Evolutionary conservation across 2,329 filamentous ascomycete genomes (phyloP), one percentile per base, ranked within the genome.

Genomic region (Diaporthe sp.): DNA sequence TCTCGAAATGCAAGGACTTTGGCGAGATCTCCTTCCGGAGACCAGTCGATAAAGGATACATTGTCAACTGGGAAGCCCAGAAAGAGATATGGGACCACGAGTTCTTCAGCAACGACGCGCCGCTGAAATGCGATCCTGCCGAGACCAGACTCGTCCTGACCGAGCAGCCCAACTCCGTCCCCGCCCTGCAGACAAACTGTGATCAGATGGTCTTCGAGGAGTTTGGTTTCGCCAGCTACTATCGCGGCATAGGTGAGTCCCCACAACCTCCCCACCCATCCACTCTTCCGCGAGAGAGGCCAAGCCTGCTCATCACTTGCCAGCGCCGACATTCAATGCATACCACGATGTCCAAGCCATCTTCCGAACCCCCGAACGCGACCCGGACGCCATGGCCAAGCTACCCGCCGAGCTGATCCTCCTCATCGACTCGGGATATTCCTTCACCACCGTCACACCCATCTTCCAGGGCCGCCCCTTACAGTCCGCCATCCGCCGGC

Each of bases 171-270:
- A 98, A 97, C 83, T 92, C 93, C 5, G 88, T 97, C 72, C 92
- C 93, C 0, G 91, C 92, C 17, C 85, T 99, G 76, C 95, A 98
- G 83, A 91, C 92, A 51, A 97, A 98, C 81, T 95, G 94, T 78
- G 97, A 99, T 80, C 96, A 99, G 85, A 95, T 99, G 81, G 91
- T 98, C 1, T 98, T 99, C 86, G 97, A 99, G 81, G 96, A 98
- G 81, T 99, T 97, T 85, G 94, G 94, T 3, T 99, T 99, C 83
- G 90, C 93, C 15, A 93, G 94, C 77, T 97, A 97, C 84, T 93
- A 93, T 77, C 91, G 97, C 75, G 92, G 91, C 73, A 86, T 94
- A 77, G 94, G 94, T 90, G 82, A 74, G 86, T 78, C 12, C 42
- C 13, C 55, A 55, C 58, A 58, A 25, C 15, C 42, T n/a, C n/a